These are phyloP conservation scores for Exophiala oligosperma DNA, from an alignment of 2,329 filamentous ascomycete species.

Conservation along the genomic window DNA sequence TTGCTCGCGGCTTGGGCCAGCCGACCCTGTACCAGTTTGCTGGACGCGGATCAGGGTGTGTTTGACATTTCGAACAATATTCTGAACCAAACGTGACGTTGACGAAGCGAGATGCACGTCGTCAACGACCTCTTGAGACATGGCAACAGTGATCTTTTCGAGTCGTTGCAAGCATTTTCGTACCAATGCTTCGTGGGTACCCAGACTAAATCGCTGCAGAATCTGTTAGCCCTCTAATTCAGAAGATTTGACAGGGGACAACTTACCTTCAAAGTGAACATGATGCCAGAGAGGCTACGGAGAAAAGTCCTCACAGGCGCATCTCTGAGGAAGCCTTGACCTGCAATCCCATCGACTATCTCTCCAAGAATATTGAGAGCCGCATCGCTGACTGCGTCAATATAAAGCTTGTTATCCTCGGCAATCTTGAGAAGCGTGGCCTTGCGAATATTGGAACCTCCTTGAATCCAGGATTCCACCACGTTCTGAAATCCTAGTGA, in stretches of 20 bases:
- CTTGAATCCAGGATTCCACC: slow-evolving; percentile 59
- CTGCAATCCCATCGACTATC: slow-evolving; percentile 60
- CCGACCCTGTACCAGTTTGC: slow-evolving; percentile 24
- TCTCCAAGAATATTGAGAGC: slow-evolving; percentile 61
- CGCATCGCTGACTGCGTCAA: slow-evolving; percentile 62
- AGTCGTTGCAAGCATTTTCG: slow-evolving; percentile 59
- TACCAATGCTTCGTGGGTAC: slow-evolving; percentile 63
- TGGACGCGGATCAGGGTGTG: slow-evolving; percentile 30
- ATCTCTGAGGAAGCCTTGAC: slow-evolving; percentile 60
- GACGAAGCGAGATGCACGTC: slow-evolving; percentile 65
- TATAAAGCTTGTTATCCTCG: slow-evolving; percentile 59
- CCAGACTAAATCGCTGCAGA: slow-evolving; percentile 59
- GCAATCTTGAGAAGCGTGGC: slow-evolving; percentile 23
- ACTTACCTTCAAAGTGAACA: slow-evolving; percentile 62
- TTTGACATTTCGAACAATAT: slow-evolving; percentile 44
- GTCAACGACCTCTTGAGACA: slow-evolving; percentile 63
- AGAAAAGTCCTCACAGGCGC: slow-evolving; percentile 65
- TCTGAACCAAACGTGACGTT: slow-evolving; percentile 61
- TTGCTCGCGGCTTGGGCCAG: slow-evolving; percentile 31
- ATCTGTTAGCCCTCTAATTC: slow-evolving; percentile 16
- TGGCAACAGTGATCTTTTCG: slow-evolving; percentile 58
- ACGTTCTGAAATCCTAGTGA: slow-evolving; percentile 92
- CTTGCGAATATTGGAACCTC: slow-evolving; percentile 22
- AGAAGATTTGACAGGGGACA: background rate
- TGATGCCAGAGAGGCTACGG: slow-evolving; percentile 63